phyloP scores from a whole-genome alignment of 2,329 filamentous ascomycete genomes.

The Penicillium sp. region DNA sequence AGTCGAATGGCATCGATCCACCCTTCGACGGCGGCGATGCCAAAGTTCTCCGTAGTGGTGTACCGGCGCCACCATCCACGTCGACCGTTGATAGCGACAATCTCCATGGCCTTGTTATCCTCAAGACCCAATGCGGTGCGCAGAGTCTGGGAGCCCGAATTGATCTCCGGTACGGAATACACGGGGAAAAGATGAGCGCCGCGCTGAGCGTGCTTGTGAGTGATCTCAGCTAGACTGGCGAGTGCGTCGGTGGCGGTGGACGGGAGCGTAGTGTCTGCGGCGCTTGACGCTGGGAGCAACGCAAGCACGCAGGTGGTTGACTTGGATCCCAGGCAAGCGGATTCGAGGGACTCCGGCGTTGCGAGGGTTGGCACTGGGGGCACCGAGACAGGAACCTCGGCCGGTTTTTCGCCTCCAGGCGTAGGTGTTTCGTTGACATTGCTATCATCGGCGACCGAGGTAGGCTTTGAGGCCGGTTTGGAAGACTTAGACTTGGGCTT shows the following conservation, averaged over 20 bases:
- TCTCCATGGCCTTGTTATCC: constrained; percentile 51
- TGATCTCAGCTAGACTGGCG: constrained; percentile 62
- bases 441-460: constrained; percentile 42
- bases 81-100: constrained; percentile 79
- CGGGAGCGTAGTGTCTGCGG: constrained; percentile 46
- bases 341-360: constrained; percentile 57
- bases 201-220: constrained; percentile 64
- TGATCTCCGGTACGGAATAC: constrained; percentile 63
- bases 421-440: constrained; percentile 40
- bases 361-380: constrained; percentile 62
- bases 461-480: constrained; percentile 42
- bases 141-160: constrained; percentile 52
- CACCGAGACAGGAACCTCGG: constrained; percentile 50
- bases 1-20: constrained; percentile 92
- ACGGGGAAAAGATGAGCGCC: constrained; percentile 73
- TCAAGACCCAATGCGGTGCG: constrained; percentile 58
- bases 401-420: constrained; percentile 41
- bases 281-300: constrained; percentile 54
- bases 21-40: constrained; percentile 58
- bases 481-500: constrained; percentile 36
- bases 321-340: constrained; percentile 67
- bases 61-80: constrained; percentile 81
- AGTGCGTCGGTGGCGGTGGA: constrained; percentile 50
- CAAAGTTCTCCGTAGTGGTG: constrained; percentile 49
- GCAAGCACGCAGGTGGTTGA: constrained; percentile 78